phyloP scores from a whole-genome alignment of 768 basidiomycete species.

The Naganishia onofrii region DNA sequence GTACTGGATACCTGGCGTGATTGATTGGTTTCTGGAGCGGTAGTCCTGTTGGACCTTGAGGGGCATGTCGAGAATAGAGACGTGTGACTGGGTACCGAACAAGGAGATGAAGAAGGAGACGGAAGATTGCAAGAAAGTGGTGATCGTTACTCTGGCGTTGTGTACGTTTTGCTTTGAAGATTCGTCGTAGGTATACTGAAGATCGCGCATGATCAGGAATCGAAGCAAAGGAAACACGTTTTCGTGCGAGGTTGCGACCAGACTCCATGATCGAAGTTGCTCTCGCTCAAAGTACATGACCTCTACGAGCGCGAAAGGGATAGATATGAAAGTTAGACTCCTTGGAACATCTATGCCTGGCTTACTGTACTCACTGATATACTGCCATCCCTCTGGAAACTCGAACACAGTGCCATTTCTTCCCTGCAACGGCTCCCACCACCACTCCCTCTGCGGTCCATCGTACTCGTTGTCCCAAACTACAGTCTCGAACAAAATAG shows the following conservation, averaged over 20 bases:
- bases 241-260: too few species aligned
- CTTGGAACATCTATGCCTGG: too few species aligned
- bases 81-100: background rate
- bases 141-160: background rate
- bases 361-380: background rate
- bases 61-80: slow-evolving; percentile 8
- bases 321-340: too few species aligned
- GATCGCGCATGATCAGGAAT: too few species aligned
- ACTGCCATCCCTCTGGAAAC: slow-evolving; percentile 2
- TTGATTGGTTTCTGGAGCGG: background rate
- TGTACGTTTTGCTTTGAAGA: background rate
- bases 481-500: background rate
- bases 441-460: background rate
- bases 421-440: background rate
- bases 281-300: too few species aligned
- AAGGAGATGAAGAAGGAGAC: slow-evolving; percentile 1
- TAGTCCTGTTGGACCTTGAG: background rate
- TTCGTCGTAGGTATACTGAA: too few species aligned
- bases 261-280: too few species aligned
- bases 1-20: background rate
- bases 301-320: too few species aligned
- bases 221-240: too few species aligned
- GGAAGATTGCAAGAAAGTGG: background rate
- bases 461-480: slow-evolving; percentile 3
- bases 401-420: background rate